These are phyloP conservation scores for Sphagnum fallax DNA, from an alignment of 228 moss, liverwort and hornwort genomes.

Conservation along the genomic window DNA sequence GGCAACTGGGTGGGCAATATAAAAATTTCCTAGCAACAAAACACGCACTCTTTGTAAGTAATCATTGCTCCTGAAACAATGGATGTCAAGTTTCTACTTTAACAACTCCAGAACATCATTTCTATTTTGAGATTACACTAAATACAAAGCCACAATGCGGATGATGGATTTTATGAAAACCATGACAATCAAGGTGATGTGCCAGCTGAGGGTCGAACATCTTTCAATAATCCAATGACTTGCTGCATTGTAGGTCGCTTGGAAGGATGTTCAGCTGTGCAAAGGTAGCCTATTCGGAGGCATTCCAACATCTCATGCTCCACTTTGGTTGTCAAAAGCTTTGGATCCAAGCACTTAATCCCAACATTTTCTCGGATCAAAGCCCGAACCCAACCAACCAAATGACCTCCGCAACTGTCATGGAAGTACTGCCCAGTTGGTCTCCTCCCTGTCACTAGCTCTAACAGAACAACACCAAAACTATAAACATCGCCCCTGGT, in stretches of 20 bases:
- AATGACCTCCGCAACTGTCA: constrained; percentile 66
- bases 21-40: too few relatives aligned
- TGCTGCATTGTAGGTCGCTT: constrained; percentile 92
- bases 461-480: constrained; percentile 75
- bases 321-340: constrained; percentile 37
- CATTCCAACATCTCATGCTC: constrained; percentile 76
- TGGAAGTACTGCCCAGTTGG: constrained; percentile 61
- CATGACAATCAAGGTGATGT: too few relatives aligned
- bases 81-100: too few relatives aligned
- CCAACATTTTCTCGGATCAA: constrained; percentile 54
- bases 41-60: too few relatives aligned
- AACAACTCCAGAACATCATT: too few relatives aligned
- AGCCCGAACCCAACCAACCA: constrained; percentile 74
- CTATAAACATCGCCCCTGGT: constrained; percentile 78
- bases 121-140: too few relatives aligned
- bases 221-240: constrained; percentile 73
- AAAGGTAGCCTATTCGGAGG: constrained; percentile 72
- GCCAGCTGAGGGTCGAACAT: constrained; percentile 23
- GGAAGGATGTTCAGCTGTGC: constrained; percentile 69
- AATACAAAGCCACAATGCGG: too few relatives aligned
- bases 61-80: too few relatives aligned
- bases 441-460: constrained; percentile 64
- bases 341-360: constrained; percentile 64
- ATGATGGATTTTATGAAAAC: too few relatives aligned
- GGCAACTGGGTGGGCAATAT: too few relatives aligned